Evolutionary conservation across 352 stramenopile species (phyloP).

Genomic region (Phytophthora pistaciae): DNA sequence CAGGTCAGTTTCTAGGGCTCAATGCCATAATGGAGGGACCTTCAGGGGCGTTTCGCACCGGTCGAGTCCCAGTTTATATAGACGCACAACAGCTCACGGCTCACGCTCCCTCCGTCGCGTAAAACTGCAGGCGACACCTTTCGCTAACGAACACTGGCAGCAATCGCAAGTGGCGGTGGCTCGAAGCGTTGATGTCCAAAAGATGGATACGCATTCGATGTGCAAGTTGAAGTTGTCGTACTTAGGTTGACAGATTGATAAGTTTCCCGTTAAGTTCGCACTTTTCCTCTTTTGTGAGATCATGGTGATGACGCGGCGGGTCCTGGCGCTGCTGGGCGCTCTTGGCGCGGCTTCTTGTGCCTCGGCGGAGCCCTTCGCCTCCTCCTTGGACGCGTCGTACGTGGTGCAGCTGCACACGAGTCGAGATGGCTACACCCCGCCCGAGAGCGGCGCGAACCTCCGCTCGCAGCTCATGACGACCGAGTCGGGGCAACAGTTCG

Average conservation of each 20-base stretch:
- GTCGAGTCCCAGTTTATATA: constrained; percentile 20
- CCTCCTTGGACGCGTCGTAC: constrained; percentile 55
- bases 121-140: neutral
- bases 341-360: constrained; percentile 12
- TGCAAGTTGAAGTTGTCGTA: constrained; percentile 21
- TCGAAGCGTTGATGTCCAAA: neutral
- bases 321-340: constrained; percentile 17
- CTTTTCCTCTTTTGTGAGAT: neutral
- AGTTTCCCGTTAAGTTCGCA: constrained; percentile 16
- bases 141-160: neutral
- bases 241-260: neutral
- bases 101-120: constrained; percentile 1
- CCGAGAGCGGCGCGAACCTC: constrained; percentile 24
- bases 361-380: constrained; percentile 15
- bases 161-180: neutral
- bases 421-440: constrained; percentile 44
- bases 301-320: constrained; percentile 29
- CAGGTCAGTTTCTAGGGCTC: constrained; percentile 13
- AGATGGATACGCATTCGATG: neutral
- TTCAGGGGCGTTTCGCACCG: constrained; percentile 20
- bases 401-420: constrained; percentile 76
- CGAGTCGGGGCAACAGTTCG: constrained; percentile 68
- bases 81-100: neutral
- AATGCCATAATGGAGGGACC: constrained; percentile 5
- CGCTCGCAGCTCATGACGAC: constrained; percentile 72